Base-by-base conservation (phyloP, 495 filamentous ascomycete species). In the Massariosphaeria phaeospora region DNA sequence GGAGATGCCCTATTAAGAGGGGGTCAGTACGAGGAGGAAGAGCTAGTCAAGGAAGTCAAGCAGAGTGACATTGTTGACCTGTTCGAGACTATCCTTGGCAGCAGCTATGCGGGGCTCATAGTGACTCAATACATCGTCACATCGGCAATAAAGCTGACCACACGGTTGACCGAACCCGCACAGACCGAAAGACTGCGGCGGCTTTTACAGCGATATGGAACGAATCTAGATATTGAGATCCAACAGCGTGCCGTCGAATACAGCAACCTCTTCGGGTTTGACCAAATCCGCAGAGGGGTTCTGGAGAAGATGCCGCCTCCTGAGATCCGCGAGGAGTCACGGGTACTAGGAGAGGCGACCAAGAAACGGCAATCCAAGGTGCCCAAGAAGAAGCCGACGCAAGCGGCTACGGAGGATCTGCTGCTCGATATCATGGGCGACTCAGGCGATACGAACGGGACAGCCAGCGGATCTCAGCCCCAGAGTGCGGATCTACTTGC, bases 221-320 rank as follows among this genome's bases (percentile, higher is more conserved):
- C 86, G 9, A 88, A 89, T 61, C 73, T 98, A 33, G 91, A 95
- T 66, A 82, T 97, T 36, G 93, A 98, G 67, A 85, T 97, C 8
- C 93, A 98, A 67, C 94, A 98, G 70, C 81, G 93, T 64, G 84
- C 90, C 10, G 91, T 95, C 13, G 93, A 98, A 68, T 98, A 95
- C 59, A 83, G 83, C 40, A 97, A 98, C 64, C 77, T 98, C 12
- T 96, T 98, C 61, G 80, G 80, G 0, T 89, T 86, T 57, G 89
- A 98, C 53, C 79, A 90, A 42, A 86, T 98, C 49, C 84, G 91
- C 24, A 78, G 80, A 36, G 93, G 93, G 42, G 93, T 98, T 10
- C 75, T 98, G 1, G 93, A 98, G 72, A 88, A 90, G 66, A 98
- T 98, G 93, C 93, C 93, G 11, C 80, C 91, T 2, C 93, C 93